Evolutionary conservation across 805 yeast genomes (phyloP), one percentile per base, ranked within the genome.

Genomic region (Zygoascus tannicola): DNA sequence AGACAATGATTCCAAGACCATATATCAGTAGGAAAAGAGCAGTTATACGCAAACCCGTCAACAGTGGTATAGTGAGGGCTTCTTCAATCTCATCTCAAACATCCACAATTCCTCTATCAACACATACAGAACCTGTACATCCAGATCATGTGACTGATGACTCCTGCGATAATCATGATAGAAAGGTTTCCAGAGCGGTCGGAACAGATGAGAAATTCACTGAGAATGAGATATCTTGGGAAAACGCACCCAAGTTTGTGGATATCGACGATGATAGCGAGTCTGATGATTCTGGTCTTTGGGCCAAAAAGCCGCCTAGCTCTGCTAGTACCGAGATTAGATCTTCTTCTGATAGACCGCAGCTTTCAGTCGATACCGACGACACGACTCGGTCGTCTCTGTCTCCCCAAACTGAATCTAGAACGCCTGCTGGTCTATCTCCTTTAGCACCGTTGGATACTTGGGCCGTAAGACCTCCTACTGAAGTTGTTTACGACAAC

Each of bases 401-500:
- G 21, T 45, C 50, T 3, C 52, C 54, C 10, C 35, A 33, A 4
- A 34, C 50, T 7, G 46, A 48, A 4, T 35, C 22, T 23, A 33
- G 28, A 32, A 34, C 51, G 21, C 33, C 50, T 2, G 34, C 48
- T 2, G 39, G 30, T 10, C 41, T 40, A 4, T 47, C 50, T 14
- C 50, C 53, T 2, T 21, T 44, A 3, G 33, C 44, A 21, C 35
- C 40, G 28, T 44, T 39, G 5, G 50, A 45, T 22, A 65, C 65
- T 44, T 76, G 80, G 85, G 79, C 81, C 5, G 81, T 92, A 14
- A 77, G 99, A 59, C 99, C 99, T 2, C 87, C 97, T 0, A 82
- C 95, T 1, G 97, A 90, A 56, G 94, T 85, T 35, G 81, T 92
- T 23, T 92, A 88, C 59, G 85, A 86, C 44, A 88, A 92, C 55